Evolutionary conservation across 2,329 filamentous ascomycete genomes (phyloP), one percentile per base, ranked within the genome.

Genomic region (Claviceps africana): DNA sequence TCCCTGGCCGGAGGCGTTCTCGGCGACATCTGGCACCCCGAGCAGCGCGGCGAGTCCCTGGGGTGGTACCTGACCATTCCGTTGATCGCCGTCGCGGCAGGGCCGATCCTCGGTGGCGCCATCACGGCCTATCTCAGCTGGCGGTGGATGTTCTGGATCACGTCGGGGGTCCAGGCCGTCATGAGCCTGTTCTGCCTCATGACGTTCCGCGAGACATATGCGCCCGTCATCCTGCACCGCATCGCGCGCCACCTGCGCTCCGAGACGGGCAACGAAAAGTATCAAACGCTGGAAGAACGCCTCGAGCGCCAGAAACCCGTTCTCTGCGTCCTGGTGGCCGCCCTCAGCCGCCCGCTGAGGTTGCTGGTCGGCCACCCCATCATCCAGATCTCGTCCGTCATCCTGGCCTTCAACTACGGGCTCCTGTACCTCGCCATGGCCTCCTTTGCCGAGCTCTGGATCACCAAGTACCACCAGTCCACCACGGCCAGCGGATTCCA

Each of bases 371-470:
- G 77, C 0, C 79, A 84, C 51, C 77, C 79, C 11, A 81, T 82
- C 53, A 72, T 84, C 28, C 78, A 81, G 58, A 69, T 75, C 25
- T 61, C 78, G 0, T 71, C 78, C 0, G 44, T 75, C 10, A 77
- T 81, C 57, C 74, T 75, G 57, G 81, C 75, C 0, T 77, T 79
- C 56, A 65, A 77, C 17, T 84, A 82, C 56, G 81, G 82, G 0
- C 62, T 82, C 0, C 75, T 84, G 60, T 85, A 84, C 53, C 74
- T 85, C 22, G 71, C 81, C 31, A 72, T 86, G 0, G 76, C 78
- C 0, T 83, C 76, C 2, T 83, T 83, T 56, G 76, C 82, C 0
- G 59, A 63, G 0, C 67, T 86, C 1, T 86, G 79, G 79, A 69
- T 63, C 2, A 56, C 61, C 0, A 64, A 70, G 15, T 87, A 86